Conservation (phyloP, 2,329 filamentous ascomycete species). For the Colletotrichum higginsianum region DNA sequence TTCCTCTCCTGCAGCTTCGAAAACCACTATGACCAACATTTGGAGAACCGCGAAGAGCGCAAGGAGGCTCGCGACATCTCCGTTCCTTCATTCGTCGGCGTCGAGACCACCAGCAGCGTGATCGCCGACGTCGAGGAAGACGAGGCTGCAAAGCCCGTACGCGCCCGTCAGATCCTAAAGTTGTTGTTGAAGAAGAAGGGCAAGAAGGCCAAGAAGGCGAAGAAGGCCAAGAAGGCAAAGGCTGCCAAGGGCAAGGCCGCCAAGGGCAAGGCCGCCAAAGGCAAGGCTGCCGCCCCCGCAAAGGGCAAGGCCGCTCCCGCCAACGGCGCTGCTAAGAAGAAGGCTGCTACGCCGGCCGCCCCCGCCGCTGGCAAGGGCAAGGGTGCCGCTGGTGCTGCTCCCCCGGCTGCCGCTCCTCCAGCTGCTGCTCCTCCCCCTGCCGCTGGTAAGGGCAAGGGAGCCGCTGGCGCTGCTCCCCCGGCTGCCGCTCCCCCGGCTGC, state of each 20-base stretch:
- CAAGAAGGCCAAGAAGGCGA: slow-evolving; percentile 32
- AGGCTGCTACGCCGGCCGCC: slow-evolving; percentile 2
- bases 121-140: slow-evolving; percentile 31
- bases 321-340: slow-evolving; percentile 8
- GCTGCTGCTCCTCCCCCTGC: background rate
- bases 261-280: slow-evolving; percentile 30
- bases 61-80: slow-evolving; percentile 31
- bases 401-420: slow-evolving; percentile 1
- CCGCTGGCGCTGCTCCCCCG: slow-evolving; percentile 14
- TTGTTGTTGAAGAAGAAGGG: slow-evolving; percentile 28
- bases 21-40: slow-evolving; percentile 32
- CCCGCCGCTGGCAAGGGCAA: slow-evolving; percentile 28
- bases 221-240: slow-evolving; percentile 23
- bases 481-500: slow-evolving; percentile 7
- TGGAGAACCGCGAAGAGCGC: slow-evolving; percentile 34
- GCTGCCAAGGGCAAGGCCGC: slow-evolving; percentile 25
- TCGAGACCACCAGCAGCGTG: slow-evolving; percentile 36
- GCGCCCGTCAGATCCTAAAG: slow-evolving; percentile 34
- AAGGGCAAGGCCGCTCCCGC: slow-evolving; percentile 19
- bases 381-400: slow-evolving; percentile 6
- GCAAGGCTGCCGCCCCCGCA: slow-evolving; percentile 27
- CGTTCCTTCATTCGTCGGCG: slow-evolving; percentile 34
- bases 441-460: slow-evolving; percentile 34
- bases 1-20: background rate
- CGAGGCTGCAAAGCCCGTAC: slow-evolving; percentile 24